phyloP scores from a whole-genome alignment of 495 filamentous ascomycete genomes.

The Penicillium crystallinum region DNA sequence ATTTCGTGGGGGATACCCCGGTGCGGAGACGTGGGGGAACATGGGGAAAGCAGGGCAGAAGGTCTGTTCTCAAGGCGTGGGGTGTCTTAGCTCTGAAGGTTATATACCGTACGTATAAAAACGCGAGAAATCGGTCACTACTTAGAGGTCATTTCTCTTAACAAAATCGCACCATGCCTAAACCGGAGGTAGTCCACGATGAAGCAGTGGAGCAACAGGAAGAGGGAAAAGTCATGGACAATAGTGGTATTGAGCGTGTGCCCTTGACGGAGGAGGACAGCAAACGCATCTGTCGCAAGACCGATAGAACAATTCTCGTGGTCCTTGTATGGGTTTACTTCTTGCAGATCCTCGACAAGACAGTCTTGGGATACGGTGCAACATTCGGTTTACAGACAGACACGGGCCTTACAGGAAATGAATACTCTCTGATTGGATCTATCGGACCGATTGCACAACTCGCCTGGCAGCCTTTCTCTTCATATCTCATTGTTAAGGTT shows the following conservation, averaged over 20 bases:
- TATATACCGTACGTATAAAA: not conserved
- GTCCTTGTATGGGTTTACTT: conserved; percentile 64
- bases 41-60: not conserved
- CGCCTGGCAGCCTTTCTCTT: conserved; percentile 62
- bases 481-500: conserved; percentile 59
- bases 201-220: conserved; percentile 8
- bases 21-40: conserved; percentile 8
- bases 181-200: conserved; percentile 14
- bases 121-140: not conserved
- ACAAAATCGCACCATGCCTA: conserved; percentile 11
- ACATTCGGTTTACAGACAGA: conserved; percentile 57
- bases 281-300: conserved; percentile 55
- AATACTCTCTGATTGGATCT: conserved; percentile 58
- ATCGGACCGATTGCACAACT: conserved; percentile 62
- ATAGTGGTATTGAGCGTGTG: conserved; percentile 19
- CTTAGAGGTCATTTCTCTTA: not conserved
- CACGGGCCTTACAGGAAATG: conserved; percentile 48
- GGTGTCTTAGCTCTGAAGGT: not conserved
- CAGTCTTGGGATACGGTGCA: conserved; percentile 57
- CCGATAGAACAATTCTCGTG: conserved; percentile 52
- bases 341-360: conserved; percentile 60
- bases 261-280: conserved; percentile 48
- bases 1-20: conserved; percentile 2
- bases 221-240: not conserved
- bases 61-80: not conserved